Conservation (phyloP, 768 basidiomycete species). For the Calvatia gigantea region DNA sequence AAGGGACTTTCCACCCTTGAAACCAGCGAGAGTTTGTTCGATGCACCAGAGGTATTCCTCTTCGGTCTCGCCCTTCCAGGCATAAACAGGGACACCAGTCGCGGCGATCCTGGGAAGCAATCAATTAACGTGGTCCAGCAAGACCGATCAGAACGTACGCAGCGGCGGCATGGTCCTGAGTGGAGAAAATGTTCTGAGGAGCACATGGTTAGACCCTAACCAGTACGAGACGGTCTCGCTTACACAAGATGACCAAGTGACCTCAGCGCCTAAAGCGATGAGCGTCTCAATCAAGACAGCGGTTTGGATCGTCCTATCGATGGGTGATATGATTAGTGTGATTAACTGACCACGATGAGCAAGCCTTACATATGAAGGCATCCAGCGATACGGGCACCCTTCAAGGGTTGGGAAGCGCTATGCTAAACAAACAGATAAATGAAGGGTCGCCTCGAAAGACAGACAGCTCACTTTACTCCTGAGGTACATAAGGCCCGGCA, state of each 20-base stretch:
- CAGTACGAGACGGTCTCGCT: constrained; percentile 24
- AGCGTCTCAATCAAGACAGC: constrained; percentile 99
- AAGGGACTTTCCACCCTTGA: constrained; percentile 75
- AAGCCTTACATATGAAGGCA: constrained; percentile 89
- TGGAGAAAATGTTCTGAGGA: constrained; percentile 94
- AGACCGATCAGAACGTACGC: constrained; percentile 50
- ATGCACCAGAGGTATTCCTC: constrained; percentile 99
- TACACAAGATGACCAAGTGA: constrained; percentile 98
- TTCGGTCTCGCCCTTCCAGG: constrained; percentile 99
- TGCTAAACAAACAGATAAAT: constrained; percentile 51
- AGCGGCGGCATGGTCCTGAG: constrained; percentile 98
- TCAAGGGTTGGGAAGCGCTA: constrained; percentile 76
- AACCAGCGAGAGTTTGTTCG: constrained; percentile 90
- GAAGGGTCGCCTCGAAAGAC: constrained; percentile 15
- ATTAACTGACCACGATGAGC: background rate
- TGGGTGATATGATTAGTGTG: background rate
- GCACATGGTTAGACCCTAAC: background rate
- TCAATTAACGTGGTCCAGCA: constrained; percentile 3
- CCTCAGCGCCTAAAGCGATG: constrained; percentile 91
- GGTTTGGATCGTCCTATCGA: constrained; percentile 90
- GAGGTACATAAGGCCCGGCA: constrained; percentile 95
- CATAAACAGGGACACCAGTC: constrained; percentile 96
- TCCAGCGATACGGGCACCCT: constrained; percentile 94
- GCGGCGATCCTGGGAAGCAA: constrained; percentile 74
- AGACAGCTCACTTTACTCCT: constrained; percentile 63